These are phyloP conservation scores for Pugionium cornutum DNA, from an alignment of 345 rosid genomes.

Conservation along the genomic window DNA sequence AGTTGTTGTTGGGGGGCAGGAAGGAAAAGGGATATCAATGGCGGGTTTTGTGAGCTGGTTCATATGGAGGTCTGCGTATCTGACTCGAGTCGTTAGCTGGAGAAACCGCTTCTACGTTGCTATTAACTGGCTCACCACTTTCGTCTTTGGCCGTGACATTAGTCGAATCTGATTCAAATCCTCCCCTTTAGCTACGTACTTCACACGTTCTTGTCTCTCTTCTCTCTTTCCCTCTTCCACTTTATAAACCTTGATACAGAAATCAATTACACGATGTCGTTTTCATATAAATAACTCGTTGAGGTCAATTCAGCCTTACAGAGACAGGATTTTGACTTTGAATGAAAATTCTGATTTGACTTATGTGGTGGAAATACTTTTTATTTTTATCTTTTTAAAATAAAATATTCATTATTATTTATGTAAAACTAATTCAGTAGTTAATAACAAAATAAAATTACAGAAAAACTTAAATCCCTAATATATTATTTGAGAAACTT, in stretches of 20 bases:
- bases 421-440: no score
- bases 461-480: no score
- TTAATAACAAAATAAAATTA: no score
- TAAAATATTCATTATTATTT: no score
- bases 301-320: background rate
- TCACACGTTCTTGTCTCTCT: background rate
- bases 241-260: background rate
- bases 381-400: no score
- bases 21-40: constrained; percentile 74
- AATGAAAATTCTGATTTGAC: constrained; percentile 7
- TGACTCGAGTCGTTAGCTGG: constrained; percentile 96
- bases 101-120: constrained; percentile 96
- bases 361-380: background rate
- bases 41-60: constrained; percentile 89
- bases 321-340: background rate
- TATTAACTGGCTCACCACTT: constrained; percentile 89
- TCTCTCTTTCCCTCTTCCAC: constrained; percentile 1
- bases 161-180: constrained; percentile 52
- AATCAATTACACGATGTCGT: background rate
- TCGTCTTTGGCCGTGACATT: constrained; percentile 90
- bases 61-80: constrained; percentile 98
- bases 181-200: background rate
- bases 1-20: constrained; percentile 47
- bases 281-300: background rate
- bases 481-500: no score